These are phyloP conservation scores for Pseudomicrostroma phylloplanum DNA, from an alignment of 1,284 basidiomycete species.

Conservation along the genomic window DNA sequence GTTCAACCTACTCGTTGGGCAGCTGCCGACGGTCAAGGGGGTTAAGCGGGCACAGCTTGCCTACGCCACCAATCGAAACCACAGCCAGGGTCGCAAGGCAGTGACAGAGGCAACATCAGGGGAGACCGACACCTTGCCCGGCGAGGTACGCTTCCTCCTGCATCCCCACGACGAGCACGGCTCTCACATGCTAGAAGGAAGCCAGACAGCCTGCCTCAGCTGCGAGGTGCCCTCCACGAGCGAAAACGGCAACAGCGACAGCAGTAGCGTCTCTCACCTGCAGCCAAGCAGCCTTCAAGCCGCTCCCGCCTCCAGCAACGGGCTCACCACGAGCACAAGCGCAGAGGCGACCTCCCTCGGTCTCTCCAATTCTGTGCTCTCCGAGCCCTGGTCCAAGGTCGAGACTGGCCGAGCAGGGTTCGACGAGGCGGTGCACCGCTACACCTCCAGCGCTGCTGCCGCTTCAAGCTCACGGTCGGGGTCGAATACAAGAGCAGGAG, in stretches of 20 bases:
- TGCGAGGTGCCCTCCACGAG: not conserved
- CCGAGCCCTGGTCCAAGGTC: constrained; percentile 25
- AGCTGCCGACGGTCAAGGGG: not conserved
- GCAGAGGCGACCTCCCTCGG: constrained; percentile 8
- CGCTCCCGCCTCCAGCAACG: not conserved
- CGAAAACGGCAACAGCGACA: not conserved
- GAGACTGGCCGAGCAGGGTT: constrained; percentile 10
- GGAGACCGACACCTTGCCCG: not conserved
- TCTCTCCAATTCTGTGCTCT: constrained; percentile 22
- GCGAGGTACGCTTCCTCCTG: not conserved
- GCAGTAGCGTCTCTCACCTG: too few species aligned
- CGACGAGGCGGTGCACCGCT: constrained; percentile 6
- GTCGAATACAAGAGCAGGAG: too few species aligned
- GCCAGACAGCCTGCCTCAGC: not conserved
- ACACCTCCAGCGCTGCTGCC: not conserved
- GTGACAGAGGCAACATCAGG: not conserved
- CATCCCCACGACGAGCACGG: too few species aligned
- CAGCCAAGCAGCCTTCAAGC: too few species aligned
- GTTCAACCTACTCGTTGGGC: constrained; percentile 35
- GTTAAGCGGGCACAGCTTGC: not conserved
- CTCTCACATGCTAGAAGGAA: not conserved
- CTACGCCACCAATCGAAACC: constrained; percentile 23
- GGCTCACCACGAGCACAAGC: not conserved
- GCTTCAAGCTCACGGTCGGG: not conserved
- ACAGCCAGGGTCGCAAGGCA: not conserved